A percentile compares a stretch with the other conserved stretches of the same genome.
phyloP scores from a whole-genome alignment of 2,329 filamentous ascomycete genomes.

The Biscogniauxia mediterranea region DNA sequence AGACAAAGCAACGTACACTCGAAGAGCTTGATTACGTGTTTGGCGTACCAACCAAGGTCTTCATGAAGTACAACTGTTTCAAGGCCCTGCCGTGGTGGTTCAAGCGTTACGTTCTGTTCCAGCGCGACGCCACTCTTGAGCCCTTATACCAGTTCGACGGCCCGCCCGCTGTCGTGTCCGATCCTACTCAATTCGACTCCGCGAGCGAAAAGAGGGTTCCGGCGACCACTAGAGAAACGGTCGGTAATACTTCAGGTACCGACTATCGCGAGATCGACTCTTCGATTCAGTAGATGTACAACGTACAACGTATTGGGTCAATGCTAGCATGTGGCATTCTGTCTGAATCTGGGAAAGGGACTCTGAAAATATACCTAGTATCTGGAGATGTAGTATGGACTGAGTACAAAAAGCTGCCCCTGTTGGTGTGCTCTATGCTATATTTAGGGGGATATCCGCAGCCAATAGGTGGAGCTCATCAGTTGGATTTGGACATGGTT shows the following conservation, averaged over 20 bases:
- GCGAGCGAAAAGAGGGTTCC: not conserved
- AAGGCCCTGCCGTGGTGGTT: slow-evolving; percentile 39
- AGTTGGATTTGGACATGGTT: too few species aligned
- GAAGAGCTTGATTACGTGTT: slow-evolving; percentile 51
- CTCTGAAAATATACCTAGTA: not conserved
- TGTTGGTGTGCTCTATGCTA: too few species aligned
- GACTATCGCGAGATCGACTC: not conserved
- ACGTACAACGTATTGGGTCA: not conserved
- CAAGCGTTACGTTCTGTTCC: slow-evolving; percentile 34
- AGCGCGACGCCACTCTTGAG: slow-evolving; percentile 28
- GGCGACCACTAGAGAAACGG: not conserved
- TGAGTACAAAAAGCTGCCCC: not conserved
- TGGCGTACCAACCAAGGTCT: slow-evolving; percentile 39
- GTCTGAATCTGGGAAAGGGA: not conserved
- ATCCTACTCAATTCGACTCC: not conserved
- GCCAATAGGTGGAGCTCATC: too few species aligned
- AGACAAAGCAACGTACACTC: slow-evolving; percentile 49
- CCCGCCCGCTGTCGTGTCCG: slow-evolving; percentile 3
- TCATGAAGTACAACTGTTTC: slow-evolving; percentile 39
- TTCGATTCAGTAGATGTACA: not conserved
- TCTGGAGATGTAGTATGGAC: not conserved
- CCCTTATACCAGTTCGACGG: slow-evolving; percentile 33
- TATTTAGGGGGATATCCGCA: too few species aligned
- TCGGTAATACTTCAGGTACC: not conserved
- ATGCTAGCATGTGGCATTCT: not conserved